Evolutionary conservation across 306 rosid species (phyloP), one percentile per base, ranked within the genome.

Genomic region (Begonia fuchsioides): DNA sequence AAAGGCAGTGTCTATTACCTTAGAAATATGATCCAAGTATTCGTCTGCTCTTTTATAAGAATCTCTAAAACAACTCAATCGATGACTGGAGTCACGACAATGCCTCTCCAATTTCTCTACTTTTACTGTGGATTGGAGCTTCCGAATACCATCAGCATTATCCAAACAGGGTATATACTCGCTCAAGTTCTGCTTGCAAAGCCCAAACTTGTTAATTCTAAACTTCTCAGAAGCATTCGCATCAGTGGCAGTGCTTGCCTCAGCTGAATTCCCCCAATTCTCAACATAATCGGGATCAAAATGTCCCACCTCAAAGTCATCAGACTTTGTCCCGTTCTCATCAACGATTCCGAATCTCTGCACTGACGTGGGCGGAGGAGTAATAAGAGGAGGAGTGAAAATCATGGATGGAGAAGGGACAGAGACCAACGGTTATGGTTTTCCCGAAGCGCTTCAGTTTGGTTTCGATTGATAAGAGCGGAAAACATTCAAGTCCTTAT

Each of bases 151-250:
- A 13, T 65, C 76, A 5, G 6, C 63, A 54, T 90, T 84, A 64
- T 90, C 97, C 79, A 90, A 73, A 72, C 97, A 90, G 20, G 95
- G 97, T 56, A 90, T 84, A 52, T 75, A 84, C 79, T 90, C 97
- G 43, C 59, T n/a, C n/a, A n/a, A n/a, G n/a, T n/a, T n/a, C n/a
- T n/a, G n/a, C n/a, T n/a, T n/a, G n/a, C n/a, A n/a, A n/a, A n/a
- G n/a, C n/a, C n/a, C n/a, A n/a, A n/a, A n/a, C n/a, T n/a, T n/a
- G n/a, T n/a, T n/a, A n/a, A n/a, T n/a, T n/a, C n/a, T n/a, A n/a
- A n/a, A n/a, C n/a, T n/a, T n/a, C n/a, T n/a, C n/a, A n/a, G n/a
- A n/a, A n/a, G n/a, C n/a, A n/a, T n/a, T n/a, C n/a, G n/a, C n/a
- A n/a, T n/a, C n/a, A n/a, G n/a, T n/a, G 17, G 50, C 76, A 0